These are phyloP conservation scores for Tarenaya hassleriana DNA, from an alignment of 345 rosid species.

Conservation along the genomic window DNA sequence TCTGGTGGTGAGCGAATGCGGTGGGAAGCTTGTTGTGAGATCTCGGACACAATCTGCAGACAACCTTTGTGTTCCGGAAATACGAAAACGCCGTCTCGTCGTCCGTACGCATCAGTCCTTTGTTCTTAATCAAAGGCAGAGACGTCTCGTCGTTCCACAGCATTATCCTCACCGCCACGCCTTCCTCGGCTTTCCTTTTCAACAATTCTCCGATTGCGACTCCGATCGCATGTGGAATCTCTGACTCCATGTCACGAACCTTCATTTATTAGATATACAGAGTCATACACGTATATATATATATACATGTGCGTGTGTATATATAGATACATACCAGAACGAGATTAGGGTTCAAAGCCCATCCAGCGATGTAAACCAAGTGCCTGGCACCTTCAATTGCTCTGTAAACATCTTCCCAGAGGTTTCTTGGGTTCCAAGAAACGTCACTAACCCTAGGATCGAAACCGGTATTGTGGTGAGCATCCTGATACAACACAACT, in stretches of 20 bases:
- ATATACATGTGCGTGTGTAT: neutral
- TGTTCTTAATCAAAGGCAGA: slow-evolving; percentile 65
- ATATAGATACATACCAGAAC: slow-evolving; percentile 42
- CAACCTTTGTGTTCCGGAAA: slow-evolving; percentile 56
- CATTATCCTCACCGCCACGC: slow-evolving; percentile 82
- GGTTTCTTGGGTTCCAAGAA: slow-evolving; percentile 39
- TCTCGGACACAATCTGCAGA: slow-evolving; percentile 67
- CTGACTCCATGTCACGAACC: slow-evolving; percentile 62
- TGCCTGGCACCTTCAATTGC: slow-evolving; percentile 74
- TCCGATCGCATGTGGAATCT: slow-evolving; percentile 56
- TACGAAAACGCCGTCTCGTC: slow-evolving; percentile 60
- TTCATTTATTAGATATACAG: slow-evolving; percentile 17
- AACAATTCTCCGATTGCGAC: slow-evolving; percentile 66
- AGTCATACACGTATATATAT: too few relatives aligned
- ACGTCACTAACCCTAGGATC: slow-evolving; percentile 41
- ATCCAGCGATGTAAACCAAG: slow-evolving; percentile 76
- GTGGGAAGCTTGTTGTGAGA: slow-evolving; percentile 65
- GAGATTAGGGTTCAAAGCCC: slow-evolving; percentile 81
- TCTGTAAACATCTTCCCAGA: slow-evolving; percentile 79
- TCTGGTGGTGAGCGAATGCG: slow-evolving; percentile 80
- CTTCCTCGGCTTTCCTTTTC: slow-evolving; percentile 70
- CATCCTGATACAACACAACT: slow-evolving; percentile 72
- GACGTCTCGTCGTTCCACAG: slow-evolving; percentile 86
- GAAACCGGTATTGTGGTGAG: slow-evolving; percentile 48
- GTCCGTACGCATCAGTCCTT: slow-evolving; percentile 69